phyloP scores from a whole-genome alignment of 1,284 basidiomycete species.

The Rhodotorula mucilaginosa region DNA sequence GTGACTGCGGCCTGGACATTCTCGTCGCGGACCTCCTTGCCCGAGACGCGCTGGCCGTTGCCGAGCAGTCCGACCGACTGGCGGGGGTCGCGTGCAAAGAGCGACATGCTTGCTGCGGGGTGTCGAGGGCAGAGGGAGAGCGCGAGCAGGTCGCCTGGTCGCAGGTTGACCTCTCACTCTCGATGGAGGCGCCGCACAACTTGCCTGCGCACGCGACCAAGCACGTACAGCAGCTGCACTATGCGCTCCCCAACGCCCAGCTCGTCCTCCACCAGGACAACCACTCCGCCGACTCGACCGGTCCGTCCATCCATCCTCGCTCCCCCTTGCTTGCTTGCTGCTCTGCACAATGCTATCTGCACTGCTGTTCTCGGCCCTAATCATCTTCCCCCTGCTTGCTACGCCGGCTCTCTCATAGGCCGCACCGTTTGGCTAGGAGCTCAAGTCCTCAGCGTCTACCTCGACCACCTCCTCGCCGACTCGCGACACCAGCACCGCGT shows the following conservation, averaged over 20 bases:
- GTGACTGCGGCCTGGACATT: conserved; percentile 88
- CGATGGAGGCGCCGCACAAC: neutral
- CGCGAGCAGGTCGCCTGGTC: too few relatives aligned
- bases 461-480: conserved; percentile 23
- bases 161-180: neutral
- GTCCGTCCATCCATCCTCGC: neutral
- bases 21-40: conserved; percentile 42
- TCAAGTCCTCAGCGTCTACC: conserved; percentile 40
- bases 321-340: conserved; percentile 20
- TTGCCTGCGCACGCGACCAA: conserved; percentile 35
- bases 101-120: conserved; percentile 7
- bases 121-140: neutral
- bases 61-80: conserved; percentile 39
- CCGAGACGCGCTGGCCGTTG: conserved; percentile 36
- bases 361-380: neutral
- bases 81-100: conserved; percentile 42
- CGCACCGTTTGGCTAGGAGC: conserved; percentile 84
- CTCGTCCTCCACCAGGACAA: conserved; percentile 58
- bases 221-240: conserved; percentile 52
- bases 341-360: neutral
- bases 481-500: neutral
- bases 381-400: neutral
- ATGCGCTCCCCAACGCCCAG: conserved; percentile 44
- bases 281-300: conserved; percentile 8
- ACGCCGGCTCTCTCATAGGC: conserved; percentile 53